Base-by-base conservation (phyloP, 2,329 filamentous ascomycete genomes). In the Trichoderma aggressivum region DNA sequence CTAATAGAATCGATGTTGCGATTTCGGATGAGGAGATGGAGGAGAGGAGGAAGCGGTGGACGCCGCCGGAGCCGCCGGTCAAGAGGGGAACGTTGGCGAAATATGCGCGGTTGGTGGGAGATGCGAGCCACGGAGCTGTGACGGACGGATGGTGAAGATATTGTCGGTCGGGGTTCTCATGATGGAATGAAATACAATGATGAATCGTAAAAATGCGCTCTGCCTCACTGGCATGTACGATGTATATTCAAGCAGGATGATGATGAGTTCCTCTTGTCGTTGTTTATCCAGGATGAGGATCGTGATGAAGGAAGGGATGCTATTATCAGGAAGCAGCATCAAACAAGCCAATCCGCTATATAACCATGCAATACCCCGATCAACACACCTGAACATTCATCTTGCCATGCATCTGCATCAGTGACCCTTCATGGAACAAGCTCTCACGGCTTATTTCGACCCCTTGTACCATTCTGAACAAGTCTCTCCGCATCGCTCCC, bases 91-190 rank as follows among this genome's bases (percentile, higher is more conserved):
- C 91, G 53, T 79, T 98, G 83, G 94, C 93, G 6, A 98, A 98
- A 85, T 98, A 98, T 84, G 92, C 92, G 7, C 84, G 88, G 56
- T 81, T 98, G 77, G 95, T 98, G 0, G 92, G 94, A 1, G 94
- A 98, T 87, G 95, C 95, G 12, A 95, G 92, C 79, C 92, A 95
- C 77, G 95, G 95, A 6, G 94, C 94, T 10, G 92, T 97, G 82
- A 97, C 94, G 50, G 94, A 97, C 73, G 77, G 74, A 47, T 79
- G 78, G 78, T 81, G 32, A 70, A 16, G 30, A 62, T 47, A 32
- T 10, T 12, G 28, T 32, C 1, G 12, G 47, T 59, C 16, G 28
- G 21, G 21, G 24, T 21, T 53, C 47, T 53, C 11, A 53, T 53
- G 47, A 59, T 32, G 11, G 18, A n/a, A 59, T 59, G 55, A 59